Base-by-base conservation (phyloP, 2,329 filamentous ascomycete genomes). In the Fusarium sacchari region DNA sequence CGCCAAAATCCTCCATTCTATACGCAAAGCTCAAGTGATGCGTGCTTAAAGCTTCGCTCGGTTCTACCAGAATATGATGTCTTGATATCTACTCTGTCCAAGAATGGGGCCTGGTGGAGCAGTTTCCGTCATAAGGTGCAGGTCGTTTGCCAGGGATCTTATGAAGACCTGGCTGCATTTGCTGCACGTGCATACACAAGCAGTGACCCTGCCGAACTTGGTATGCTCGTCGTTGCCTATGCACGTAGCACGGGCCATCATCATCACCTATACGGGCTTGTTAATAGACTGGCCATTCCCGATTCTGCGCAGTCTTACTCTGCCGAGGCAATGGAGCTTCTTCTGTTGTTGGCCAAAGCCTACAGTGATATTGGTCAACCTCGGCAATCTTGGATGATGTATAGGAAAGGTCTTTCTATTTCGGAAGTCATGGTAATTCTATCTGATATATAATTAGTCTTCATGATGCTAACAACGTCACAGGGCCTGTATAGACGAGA, bases 381-480 rank as follows among this genome's bases (percentile, higher is more conserved):
- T 15, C 34, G 30, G 10, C 50, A 28, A 24, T 53, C 34, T 53
- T 53, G 50, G 50, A 26, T 53, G 22, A 53, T 53, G 50, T 53
- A 53, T 7, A 22, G 50, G 10, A 37, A 53, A 13, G 34, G 50
- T 7, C 34, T 53, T 22, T 24, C 50, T 26, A 37, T 53, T 22
- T 53, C 50, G 22, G 50, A 53, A 53, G 18, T 37, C 1, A 53
- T 53, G 34, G 50, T 53, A 28, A n/a, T 7, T 10, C 6, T 17
- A 13, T 22, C 10, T 2, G 9, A 22, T 5, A 7, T 1, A 7
- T 6, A 17, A 14, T 17, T 2, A 0, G 24, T 8, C 4, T 28
- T 9, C 3, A n/a, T 1, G 7, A 9, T 0, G 1, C 24, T 53
- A 37, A 53, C 18, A 9, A 0, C 1, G 7, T 9, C 14, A 5